Evolutionary conservation across 1,139 yeast genomes (phyloP), one percentile per base, ranked within the genome.

Genomic region (Yamadazyma epiphylla): DNA sequence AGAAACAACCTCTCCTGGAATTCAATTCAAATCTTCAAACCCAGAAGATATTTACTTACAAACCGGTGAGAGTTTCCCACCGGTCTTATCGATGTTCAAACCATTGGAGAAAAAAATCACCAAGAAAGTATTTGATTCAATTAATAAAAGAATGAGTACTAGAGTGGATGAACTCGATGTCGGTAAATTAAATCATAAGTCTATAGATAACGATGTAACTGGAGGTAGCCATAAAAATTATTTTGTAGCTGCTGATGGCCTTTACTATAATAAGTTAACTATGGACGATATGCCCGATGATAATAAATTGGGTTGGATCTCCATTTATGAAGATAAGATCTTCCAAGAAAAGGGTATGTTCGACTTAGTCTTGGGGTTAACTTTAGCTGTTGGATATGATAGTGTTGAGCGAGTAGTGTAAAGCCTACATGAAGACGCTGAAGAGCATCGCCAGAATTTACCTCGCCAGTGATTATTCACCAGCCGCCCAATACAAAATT

Each of bases 201-300:
- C 33, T 10, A 35, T 51, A 15, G 53, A 49, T 9, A 33, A 46
- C 25, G 63, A 58, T 28, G 36, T 60, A 14, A 55, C 50, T 1
- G 68, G 64, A 0, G 44, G 45, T 4, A 61, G 55, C 10, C 46
- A 49, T 21, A 53, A 51, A 24, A 49, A 57, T 17, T 76, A 65
- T 45, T 73, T 58, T 42, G 53, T 55, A 3, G 69, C 77, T 1
- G 74, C 77, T n/a, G 84, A 78, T 49, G 84, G 84, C 1, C 55
- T 77, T 4, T 56, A 62, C 30, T 58, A 55, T 31, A 58, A 49
- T 35, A 49, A 53, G 25, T 60, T 63, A 31, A 79, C 81, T 0
- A 57, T 56, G 6, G 85, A 79, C 47, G 85, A 78, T 48, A 56
- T 69, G 4, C 83, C 84, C 0, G 75, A 73, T 45, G 77, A 73